Evolutionary conservation across 805 yeast species (phyloP).

Genomic region (Ascoidea asiatica): DNA sequence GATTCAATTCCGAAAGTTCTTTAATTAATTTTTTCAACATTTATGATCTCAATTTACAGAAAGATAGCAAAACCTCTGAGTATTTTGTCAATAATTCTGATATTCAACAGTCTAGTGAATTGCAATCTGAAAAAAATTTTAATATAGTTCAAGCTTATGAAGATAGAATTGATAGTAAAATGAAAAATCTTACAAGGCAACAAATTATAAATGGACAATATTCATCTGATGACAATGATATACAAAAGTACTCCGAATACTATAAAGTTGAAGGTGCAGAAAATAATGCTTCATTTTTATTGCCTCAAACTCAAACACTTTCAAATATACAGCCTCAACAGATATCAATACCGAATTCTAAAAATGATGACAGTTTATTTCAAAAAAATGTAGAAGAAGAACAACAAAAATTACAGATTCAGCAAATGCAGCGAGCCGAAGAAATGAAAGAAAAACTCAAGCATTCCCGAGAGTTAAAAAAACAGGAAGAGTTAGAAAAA

Average conservation of each 20-base stretch:
- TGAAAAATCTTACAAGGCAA: neutral
- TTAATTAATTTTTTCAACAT: slow-evolving; percentile 43
- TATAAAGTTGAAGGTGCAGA: too few relatives aligned
- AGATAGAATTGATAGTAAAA: neutral
- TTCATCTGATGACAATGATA: neutral
- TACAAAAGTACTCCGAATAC: neutral
- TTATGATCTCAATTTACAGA: slow-evolving; percentile 38
- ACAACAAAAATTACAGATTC: neutral
- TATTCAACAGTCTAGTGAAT: slow-evolving; percentile 22
- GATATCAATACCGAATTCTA: neutral
- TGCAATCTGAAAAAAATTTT: slow-evolving; percentile 11
- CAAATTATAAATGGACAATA: neutral
- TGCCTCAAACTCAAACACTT: neutral
- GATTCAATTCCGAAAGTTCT: slow-evolving; percentile 51
- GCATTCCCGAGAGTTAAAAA: neutral
- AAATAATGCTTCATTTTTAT: neutral
- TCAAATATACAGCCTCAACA: neutral
- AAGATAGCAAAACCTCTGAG: slow-evolving; percentile 19
- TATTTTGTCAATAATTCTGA: slow-evolving; percentile 28
- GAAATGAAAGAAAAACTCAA: neutral
- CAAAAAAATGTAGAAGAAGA: neutral
- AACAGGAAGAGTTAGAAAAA: neutral
- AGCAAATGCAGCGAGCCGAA: neutral
- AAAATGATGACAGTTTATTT: too few relatives aligned
- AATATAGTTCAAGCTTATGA: slow-evolving; percentile 5